Conservation (phyloP, 345 rosid species). For the Gossypium herbaceum region DNA sequence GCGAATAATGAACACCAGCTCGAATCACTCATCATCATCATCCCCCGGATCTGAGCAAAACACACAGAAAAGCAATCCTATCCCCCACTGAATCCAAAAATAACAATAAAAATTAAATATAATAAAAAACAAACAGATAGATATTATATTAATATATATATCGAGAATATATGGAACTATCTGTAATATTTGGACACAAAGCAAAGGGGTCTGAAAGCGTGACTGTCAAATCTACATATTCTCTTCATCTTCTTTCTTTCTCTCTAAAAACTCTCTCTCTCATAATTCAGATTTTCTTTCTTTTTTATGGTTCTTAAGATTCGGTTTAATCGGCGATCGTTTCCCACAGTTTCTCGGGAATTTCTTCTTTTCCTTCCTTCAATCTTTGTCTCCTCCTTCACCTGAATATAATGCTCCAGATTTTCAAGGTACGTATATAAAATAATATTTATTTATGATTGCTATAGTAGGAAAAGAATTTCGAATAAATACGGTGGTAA, state of each 20-base stretch:
- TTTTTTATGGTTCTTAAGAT: conserved; percentile 19
- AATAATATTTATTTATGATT: not conserved
- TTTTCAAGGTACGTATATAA: conserved; percentile 39
- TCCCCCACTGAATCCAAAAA: not conserved
- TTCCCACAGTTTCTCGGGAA: conserved; percentile 27
- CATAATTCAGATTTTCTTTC: conserved; percentile 18
- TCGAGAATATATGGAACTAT: conserved; percentile 15
- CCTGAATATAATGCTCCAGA: conserved; percentile 41
- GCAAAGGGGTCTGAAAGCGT: conserved; percentile 43
- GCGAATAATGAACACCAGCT: not conserved
- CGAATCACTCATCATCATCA: conserved; percentile 7
- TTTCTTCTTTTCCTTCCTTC: conserved; percentile 28
- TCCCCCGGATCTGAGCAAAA: conserved; percentile 22
- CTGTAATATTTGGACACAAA: conserved; percentile 30
- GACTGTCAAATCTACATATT: conserved; percentile 68
- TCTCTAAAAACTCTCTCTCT: conserved; percentile 17
- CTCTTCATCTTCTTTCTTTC: conserved; percentile 32
- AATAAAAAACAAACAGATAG: conserved; percentile 19
- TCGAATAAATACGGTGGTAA: not conserved
- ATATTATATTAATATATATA: conserved; percentile 3
- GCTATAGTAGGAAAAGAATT: not conserved
- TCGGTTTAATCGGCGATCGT: conserved; percentile 40
- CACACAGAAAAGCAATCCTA: conserved; percentile 13
- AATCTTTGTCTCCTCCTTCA: conserved; percentile 24
- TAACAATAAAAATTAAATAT: not conserved